Base-by-base conservation (phyloP, 257 asterid genomes). In the Leonotis leonurus region DNA sequence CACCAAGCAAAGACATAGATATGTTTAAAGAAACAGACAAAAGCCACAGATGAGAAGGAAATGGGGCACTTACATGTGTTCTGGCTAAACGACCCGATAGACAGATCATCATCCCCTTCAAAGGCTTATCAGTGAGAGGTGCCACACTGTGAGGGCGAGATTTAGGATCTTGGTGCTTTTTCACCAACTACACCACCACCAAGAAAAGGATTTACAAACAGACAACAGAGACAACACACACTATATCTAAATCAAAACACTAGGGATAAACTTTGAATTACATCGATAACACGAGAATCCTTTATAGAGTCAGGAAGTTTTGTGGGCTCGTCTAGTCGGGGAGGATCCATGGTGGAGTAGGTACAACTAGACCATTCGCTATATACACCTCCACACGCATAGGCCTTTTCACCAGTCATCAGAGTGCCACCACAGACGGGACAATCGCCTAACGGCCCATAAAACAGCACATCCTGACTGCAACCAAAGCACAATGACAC, bases 381-480 rank as follows among this genome's bases (percentile, higher is more conserved):
- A 24, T 81, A 86, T 0, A 64, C 52, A 5, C 97, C 97, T 5
- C 3, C 40, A 70, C 99, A 92, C 5, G 60, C 2, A 73, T 83
- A 89, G 9, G 35, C 43, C 29, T 26, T 12, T 1, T 70, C 71
- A 2, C 80, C 22, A 41, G 55, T 56, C 65, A 62, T 77, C 55
- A 92, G 50, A 0, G n/a, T 1, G 26, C 87, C 79, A 3, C 81
- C 75, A 40, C 99, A 93, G 0, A 78, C 52, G 0, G 86, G 86
- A 55, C 99, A 93, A 3, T 55, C 57, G 5, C 56, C 87, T 3
- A 83, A 18, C 1, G 91, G 79, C 50, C 99, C 99, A 11, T 80
- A 78, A 58, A 83, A 93, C 73, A 93, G 18, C 7, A 87, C 72
- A 56, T 89, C 97, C 64, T 89, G 94, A 81, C 98, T 91, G 94